Percentiles rank a stretch among this genome's conserved stretches.
Evolutionary conservation across 2,329 filamentous ascomycete genomes (phyloP).

Genomic region (Fusarium sp.): DNA sequence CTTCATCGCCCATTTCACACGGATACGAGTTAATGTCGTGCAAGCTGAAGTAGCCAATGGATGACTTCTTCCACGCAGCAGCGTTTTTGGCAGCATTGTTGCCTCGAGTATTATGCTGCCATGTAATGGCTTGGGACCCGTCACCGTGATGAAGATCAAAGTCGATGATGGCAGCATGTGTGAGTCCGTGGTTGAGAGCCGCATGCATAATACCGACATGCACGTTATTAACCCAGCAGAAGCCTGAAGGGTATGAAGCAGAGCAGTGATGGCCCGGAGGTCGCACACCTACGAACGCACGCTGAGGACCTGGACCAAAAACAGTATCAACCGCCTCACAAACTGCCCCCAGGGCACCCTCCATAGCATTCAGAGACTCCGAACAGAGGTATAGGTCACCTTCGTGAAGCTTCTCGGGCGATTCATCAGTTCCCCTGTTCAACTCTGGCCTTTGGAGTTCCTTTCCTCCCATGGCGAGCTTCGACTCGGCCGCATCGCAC

Average conservation of each 20-base stretch:
- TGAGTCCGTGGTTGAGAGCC: constrained; percentile 83
- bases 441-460: constrained; percentile 79
- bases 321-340: constrained; percentile 92
- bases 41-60: constrained; percentile 94
- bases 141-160: constrained; percentile 94
- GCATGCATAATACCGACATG: constrained; percentile 96
- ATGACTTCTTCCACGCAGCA: constrained; percentile 80
- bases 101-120: constrained; percentile 85
- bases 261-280: constrained; percentile 98
- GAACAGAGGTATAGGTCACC: constrained; percentile 91
- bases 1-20: constrained; percentile 91
- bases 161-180: constrained; percentile 92
- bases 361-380: constrained; percentile 86
- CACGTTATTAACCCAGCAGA: constrained; percentile 99
- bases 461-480: constrained; percentile 79
- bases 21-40: constrained; percentile 99
- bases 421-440: constrained; percentile 59
- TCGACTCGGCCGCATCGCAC: constrained; percentile 83
- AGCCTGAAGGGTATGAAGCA: constrained; percentile 87
- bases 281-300: constrained; percentile 91
- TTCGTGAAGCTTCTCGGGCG: constrained; percentile 75
- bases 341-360: constrained; percentile 91
- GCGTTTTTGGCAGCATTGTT: constrained; percentile 73
- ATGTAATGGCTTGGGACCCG: constrained; percentile 94
- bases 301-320: constrained; percentile 72